These are phyloP conservation scores for Eucalyptus dawsonii DNA, from an alignment of 345 rosid genomes.

Conservation along the genomic window DNA sequence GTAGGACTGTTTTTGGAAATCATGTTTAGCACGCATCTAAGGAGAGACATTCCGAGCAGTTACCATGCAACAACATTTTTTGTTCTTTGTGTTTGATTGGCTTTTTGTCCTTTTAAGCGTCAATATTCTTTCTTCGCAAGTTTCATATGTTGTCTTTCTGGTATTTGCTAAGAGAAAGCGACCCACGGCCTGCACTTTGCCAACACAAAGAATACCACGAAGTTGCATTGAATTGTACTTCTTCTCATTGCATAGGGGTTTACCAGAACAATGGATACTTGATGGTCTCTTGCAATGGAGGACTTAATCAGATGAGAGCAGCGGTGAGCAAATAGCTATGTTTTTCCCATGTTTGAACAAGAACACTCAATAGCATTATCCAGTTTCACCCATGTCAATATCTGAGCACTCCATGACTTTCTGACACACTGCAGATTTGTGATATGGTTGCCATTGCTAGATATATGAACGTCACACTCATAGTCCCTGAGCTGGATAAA, in stretches of 20 bases:
- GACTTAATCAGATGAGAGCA: conserved; percentile 17
- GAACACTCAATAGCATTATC: not conserved
- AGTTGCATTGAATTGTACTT: not conserved
- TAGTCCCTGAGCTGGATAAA: conserved; percentile 19
- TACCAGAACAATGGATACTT: conserved; percentile 94
- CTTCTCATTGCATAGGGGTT: conserved; percentile 35
- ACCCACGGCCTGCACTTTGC: too few relatives aligned
- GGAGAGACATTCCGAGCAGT: not conserved
- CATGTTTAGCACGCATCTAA: not conserved
- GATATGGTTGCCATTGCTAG: conserved; percentile 24
- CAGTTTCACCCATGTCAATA: not conserved
- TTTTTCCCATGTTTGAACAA: not conserved
- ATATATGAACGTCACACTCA: conserved; percentile 15
- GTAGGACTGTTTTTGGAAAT: not conserved
- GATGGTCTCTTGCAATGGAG: conserved; percentile 57
- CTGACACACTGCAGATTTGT: conserved; percentile 3
- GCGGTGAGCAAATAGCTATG: conserved; percentile 1
- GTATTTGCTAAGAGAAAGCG: not conserved
- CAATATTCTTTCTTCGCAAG: not conserved
- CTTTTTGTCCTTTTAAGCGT: not conserved
- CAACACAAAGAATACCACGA: too few relatives aligned
- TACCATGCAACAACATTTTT: not conserved
- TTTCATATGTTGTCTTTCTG: not conserved
- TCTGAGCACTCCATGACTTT: not conserved
- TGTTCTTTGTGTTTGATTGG: not conserved